Percentiles rank a stretch among this genome's conserved stretches.
Evolutionary conservation across 2,329 filamentous ascomycete genomes (phyloP).

Genomic region (Monilinia aucupariae): DNA sequence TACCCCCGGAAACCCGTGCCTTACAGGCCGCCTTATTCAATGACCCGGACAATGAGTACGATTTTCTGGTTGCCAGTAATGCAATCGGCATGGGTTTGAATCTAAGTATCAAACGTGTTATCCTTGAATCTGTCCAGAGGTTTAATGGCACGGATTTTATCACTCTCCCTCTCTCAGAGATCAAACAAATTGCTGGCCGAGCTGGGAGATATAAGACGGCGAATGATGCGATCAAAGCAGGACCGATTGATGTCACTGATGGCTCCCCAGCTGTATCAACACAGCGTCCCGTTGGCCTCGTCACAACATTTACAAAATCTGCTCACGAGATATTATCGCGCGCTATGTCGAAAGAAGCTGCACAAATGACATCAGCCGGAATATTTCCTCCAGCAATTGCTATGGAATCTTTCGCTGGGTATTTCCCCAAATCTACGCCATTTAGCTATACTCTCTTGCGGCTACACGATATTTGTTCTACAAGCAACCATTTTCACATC

Average conservation of each 20-base stretch:
- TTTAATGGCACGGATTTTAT: conserved; percentile 55
- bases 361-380: conserved; percentile 64
- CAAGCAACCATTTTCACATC: conserved; percentile 64
- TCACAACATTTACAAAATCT: conserved; percentile 68
- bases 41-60: conserved; percentile 90
- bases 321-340: conserved; percentile 60
- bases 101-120: conserved; percentile 80
- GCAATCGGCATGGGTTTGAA: conserved; percentile 98
- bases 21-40: conserved; percentile 93
- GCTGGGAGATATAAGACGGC: conserved; percentile 82
- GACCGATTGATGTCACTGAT: conserved; percentile 10
- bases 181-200: conserved; percentile 92
- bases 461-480: conserved; percentile 58
- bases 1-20: conserved; percentile 88
- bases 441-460: conserved; percentile 78
- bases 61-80: conserved; percentile 88
- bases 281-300: conserved; percentile 51
- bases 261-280: neutral
- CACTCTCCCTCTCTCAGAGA: conserved; percentile 63
- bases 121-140: conserved; percentile 77
- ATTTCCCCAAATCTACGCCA: conserved; percentile 75
- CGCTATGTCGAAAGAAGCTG: conserved; percentile 59
- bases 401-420: conserved; percentile 70
- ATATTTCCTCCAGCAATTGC: conserved; percentile 66
- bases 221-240: conserved; percentile 43